phyloP scores from a whole-genome alignment of 305 asterid genomes.

The Plantago coronopus region DNA sequence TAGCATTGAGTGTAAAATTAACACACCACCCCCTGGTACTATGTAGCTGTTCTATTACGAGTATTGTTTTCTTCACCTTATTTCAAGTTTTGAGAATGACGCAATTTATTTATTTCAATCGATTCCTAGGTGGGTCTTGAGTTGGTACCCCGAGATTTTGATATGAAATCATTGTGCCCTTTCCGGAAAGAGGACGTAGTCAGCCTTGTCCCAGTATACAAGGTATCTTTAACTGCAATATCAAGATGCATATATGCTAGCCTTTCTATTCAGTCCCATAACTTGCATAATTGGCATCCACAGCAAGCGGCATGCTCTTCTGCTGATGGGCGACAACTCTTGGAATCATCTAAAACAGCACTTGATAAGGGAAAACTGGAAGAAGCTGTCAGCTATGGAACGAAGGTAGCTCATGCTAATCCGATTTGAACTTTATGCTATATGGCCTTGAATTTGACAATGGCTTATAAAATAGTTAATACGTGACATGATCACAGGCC shows the following conservation, averaged over 20 bases:
- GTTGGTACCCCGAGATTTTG: constrained; percentile 93
- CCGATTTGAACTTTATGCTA: constrained; percentile 8
- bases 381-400: constrained; percentile 97
- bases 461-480: constrained; percentile 12
- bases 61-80: constrained; percentile 9
- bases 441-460: constrained; percentile 1
- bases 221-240: constrained; percentile 46
- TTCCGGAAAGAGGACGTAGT: constrained; percentile 78
- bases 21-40: constrained; percentile 6
- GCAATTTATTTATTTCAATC: constrained; percentile 17
- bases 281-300: constrained; percentile 24
- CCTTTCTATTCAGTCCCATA: constrained; percentile 17
- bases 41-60: neutral
- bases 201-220: constrained; percentile 94
- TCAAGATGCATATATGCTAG: constrained; percentile 18
- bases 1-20: neutral
- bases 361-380: constrained; percentile 98
- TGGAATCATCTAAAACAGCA: constrained; percentile 98
- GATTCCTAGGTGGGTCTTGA: constrained; percentile 84
- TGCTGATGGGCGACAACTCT: constrained; percentile 95
- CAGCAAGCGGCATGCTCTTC: constrained; percentile 99
- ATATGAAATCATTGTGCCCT: constrained; percentile 74
- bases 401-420: constrained; percentile 62
- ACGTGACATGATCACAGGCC: constrained; percentile 54
- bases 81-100: constrained; percentile 20